Evolutionary conservation across 164 flowering plant species (phyloP).

Genomic region (Vitis rotundifolia): DNA sequence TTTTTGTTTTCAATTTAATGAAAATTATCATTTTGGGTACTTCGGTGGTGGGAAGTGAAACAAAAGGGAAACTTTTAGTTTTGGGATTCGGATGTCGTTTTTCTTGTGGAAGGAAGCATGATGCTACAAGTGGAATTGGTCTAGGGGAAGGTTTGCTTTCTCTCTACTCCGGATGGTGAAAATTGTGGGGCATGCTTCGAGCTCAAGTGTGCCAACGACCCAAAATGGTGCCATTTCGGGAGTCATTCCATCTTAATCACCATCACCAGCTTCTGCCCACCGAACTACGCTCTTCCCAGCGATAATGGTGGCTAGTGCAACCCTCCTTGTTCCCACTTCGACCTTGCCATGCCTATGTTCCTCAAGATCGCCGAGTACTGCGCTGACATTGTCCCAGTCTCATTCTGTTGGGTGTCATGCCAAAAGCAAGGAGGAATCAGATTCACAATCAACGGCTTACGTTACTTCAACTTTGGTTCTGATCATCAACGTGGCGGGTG

Average conservation of each 20-base stretch:
- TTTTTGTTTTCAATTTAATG: too few relatives aligned
- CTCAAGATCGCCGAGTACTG: slow-evolving; percentile 4
- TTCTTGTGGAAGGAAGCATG: slow-evolving; percentile 12
- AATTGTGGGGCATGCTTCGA: slow-evolving; percentile 18
- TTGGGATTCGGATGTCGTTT: slow-evolving; percentile 16
- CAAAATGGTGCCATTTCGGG: slow-evolving; percentile 16
- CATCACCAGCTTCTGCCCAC: slow-evolving; percentile 17
- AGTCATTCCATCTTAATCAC: slow-evolving; percentile 11
- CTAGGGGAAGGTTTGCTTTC: too few relatives aligned
- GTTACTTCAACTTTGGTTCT: slow-evolving; percentile 21
- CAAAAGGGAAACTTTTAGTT: not conserved
- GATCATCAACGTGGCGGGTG: slow-evolving; percentile 20
- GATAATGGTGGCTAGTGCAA: slow-evolving; percentile 20
- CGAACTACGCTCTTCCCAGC: slow-evolving; percentile 13
- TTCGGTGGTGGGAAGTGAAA: slow-evolving; percentile 11
- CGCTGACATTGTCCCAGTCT: slow-evolving; percentile 5
- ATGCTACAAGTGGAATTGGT: too few relatives aligned
- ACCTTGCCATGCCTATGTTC: slow-evolving; percentile 11
- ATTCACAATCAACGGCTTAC: slow-evolving; percentile 2
- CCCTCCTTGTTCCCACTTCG: slow-evolving; percentile 16
- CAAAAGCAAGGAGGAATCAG: slow-evolving; percentile 5
- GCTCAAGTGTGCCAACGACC: slow-evolving; percentile 8
- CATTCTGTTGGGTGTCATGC: slow-evolving; percentile 3
- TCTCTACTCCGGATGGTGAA: too few relatives aligned
- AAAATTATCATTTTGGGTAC: too few relatives aligned